Percentiles rank a stretch among this genome's conserved stretches.
These are phyloP conservation scores for Penicillium fuscoglaucum DNA, from an alignment of 2,329 filamentous ascomycete genomes.

Conservation along the genomic window DNA sequence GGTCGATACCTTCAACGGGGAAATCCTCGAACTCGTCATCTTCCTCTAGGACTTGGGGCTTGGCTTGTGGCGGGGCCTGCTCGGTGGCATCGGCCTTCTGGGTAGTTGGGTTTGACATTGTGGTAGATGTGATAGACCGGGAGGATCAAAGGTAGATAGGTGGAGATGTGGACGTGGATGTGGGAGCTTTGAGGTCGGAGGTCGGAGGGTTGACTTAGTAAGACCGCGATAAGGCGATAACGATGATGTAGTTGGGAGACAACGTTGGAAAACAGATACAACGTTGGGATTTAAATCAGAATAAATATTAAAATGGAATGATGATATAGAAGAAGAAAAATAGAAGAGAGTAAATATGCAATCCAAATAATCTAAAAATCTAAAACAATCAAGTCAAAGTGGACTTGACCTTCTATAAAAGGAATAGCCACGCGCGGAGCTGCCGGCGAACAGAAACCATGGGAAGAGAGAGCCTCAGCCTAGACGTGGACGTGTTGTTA, in stretches of 20 bases:
- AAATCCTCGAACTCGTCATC: slow-evolving; percentile 99
- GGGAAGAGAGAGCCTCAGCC: slow-evolving; percentile 13
- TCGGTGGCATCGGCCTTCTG: slow-evolving; percentile 40
- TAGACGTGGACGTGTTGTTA: neutral
- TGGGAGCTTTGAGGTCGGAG: slow-evolving; percentile 13
- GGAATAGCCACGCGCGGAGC: slow-evolving; percentile 8
- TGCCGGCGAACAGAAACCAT: slow-evolving; percentile 15
- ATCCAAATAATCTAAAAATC: too few relatives aligned
- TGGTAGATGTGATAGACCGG: slow-evolving; percentile 17
- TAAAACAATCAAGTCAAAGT: neutral
- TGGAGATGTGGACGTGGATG: slow-evolving; percentile 10
- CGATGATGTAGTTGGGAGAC: slow-evolving; percentile 6
- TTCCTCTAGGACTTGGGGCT: slow-evolving; percentile 77
- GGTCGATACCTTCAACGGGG: slow-evolving; percentile 75
- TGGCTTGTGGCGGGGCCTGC: slow-evolving; percentile 57
- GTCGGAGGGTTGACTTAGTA: slow-evolving; percentile 17
- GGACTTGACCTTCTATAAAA: neutral
- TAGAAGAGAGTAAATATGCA: neutral
- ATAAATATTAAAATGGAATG: neutral
- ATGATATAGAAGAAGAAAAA: neutral
- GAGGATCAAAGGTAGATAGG: slow-evolving; percentile 5
- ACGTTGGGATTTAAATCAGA: neutral
- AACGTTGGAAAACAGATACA: neutral
- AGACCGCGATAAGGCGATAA: slow-evolving; percentile 14
- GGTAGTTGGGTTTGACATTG: slow-evolving; percentile 49